Evolutionary conservation across 345 rosid species (phyloP), one percentile per base, ranked within the genome.

Genomic region (Cardiospermum halicacabum): DNA sequence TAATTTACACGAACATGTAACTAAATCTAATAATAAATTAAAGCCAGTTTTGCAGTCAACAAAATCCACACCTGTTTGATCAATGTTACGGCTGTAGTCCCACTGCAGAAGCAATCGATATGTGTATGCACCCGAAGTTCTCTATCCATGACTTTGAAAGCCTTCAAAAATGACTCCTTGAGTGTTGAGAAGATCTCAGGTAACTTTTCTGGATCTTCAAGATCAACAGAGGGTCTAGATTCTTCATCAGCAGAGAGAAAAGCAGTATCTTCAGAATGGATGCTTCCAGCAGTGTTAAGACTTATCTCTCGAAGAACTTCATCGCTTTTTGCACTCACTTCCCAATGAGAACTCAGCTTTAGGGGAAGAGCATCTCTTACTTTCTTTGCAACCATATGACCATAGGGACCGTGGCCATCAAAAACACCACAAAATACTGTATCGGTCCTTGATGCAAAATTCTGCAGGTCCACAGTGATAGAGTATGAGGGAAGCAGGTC

Each of bases 331-430:
- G 71, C 57, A 69, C 73, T 82, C 53, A 83, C 85, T 72, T 91
- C 94, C 94, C 96, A 89, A 12, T 85, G 77, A 66, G 98, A 67
- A 77, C 82, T 85, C 79, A 95, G 67, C 60, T 84, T 91, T 64
- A 77, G 77, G 26, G 99, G 99, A 78, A 95, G 98, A 62, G 78
- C 79, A 73, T 95, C 99, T 74, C 99, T 80, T 60, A 95, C 98
- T 79, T 81, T 87, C 79, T 73, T 95, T 37, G 99, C 99, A 72
- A 91, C 99, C 96, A 89, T 74, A 72, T 95, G 98, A 65, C 99
- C 99, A 60, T 73, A 85, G 0, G 99, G 99, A 51, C 99, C 99
- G 40, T 95, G 99, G 18, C 99, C 99, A 82, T 95, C 99, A 76
- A 95, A 95, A 40, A 95, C 89, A 54, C 99, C 99, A 75, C 98